Base-by-base conservation (phyloP, 208 protist species). In the Trypanosoma vivax region DNA sequence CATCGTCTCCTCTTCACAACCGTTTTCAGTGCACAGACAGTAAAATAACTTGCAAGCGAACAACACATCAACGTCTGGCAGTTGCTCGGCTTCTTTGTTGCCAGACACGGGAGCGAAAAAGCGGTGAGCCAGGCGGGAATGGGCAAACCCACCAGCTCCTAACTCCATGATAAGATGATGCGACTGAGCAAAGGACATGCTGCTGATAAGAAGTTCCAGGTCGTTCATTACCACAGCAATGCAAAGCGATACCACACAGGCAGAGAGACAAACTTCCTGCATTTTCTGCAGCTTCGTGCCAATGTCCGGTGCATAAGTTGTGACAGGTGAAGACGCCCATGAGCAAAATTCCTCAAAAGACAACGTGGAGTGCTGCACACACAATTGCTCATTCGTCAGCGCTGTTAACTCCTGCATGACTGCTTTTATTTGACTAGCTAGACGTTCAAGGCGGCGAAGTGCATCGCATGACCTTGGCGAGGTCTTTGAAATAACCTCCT, bases 381-480 rank as follows among this genome's bases (percentile, higher is more conserved):
- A 28, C 16, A 49, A 34, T 30, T 31, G 14, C 3, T 16, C 23
- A n/a, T 58, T 62, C 23, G 73, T 38, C 28, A 75, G 69, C 2
- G 67, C 51, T 1, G 83, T 41, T 21, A 92, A 53, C 43, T 92
- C 79, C 61, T 87, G 78, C 46, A 86, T 82, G 18, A 92, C 48
- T 0, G 74, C 62, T 38, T 82, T 85, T 47, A 89, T 33, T 58
- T 92, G 84, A 23, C 71, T 80, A 9, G 70, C 50, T n/a, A 85
- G 27, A 14, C 18, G 5, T 19, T 50, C 52, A n/a, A 55, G 30
- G 1, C 19, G 24, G 43, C 19, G 14, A 9, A 48, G 31, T 14
- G 41, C 38, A 9, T 18, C 48, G 5, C 43, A 31, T 13, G 48
- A 21, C 0, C 16, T 29, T 31, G n/a, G 34, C 5, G 14, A 28